Evolutionary conservation across 129 eudicot genomes (phyloP).

Genomic region (Smallanthus sonchifolius): DNA sequence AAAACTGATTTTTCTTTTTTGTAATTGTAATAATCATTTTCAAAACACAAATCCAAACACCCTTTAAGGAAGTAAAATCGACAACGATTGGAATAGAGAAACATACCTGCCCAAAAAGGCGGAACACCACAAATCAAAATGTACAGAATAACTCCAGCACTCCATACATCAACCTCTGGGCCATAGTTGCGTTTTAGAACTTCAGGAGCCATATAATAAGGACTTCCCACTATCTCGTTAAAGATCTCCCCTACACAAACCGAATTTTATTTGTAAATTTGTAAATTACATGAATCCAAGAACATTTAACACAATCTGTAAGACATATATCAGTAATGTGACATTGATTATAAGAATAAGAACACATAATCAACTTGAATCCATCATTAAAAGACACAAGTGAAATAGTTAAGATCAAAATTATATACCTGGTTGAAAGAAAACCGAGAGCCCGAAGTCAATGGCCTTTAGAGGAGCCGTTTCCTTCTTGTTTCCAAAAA

Average conservation of each 20-base stretch:
- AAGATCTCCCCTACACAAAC: constrained; percentile 48
- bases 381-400: background rate
- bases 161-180: constrained; percentile 85
- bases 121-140: constrained; percentile 89
- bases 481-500: constrained; percentile 81
- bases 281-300: background rate
- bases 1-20: background rate
- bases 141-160: constrained; percentile 84
- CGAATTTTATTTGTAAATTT: background rate
- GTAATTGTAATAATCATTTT: background rate
- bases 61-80: background rate
- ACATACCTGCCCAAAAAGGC: constrained; percentile 86
- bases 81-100: background rate
- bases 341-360: too few relatives aligned
- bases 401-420: background rate
- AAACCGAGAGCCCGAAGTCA: constrained; percentile 79
- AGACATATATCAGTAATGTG: background rate
- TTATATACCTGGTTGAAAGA: constrained; percentile 70
- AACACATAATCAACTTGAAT: background rate
- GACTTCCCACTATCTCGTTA: constrained; percentile 86
- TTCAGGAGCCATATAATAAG: constrained; percentile 92
- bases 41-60: background rate
- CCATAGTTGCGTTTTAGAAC: constrained; percentile 78
- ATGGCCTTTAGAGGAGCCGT: constrained; percentile 68
- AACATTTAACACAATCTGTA: background rate